Evolutionary conservation across 2,329 filamentous ascomycete genomes (phyloP).

Genomic region (Pyricularia sp.): DNA sequence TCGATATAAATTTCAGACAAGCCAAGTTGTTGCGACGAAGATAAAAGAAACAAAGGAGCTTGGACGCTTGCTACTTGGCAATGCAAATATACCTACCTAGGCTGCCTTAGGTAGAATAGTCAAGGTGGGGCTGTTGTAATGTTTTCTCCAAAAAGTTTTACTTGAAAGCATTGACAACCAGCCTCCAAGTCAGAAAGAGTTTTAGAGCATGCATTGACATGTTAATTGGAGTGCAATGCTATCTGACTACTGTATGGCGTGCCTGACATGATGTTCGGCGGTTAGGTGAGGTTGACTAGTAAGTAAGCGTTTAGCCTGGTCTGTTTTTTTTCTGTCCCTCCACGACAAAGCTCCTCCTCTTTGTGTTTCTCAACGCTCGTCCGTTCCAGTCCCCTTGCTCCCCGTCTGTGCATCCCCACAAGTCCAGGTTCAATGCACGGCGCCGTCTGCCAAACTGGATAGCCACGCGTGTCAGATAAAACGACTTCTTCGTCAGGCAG

Average conservation of each 20-base stretch:
- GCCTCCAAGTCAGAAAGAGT: no score
- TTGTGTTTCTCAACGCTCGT: background rate
- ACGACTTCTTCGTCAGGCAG: background rate
- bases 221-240: background rate
- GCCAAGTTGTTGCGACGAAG: no score
- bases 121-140: background rate
- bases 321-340: no score
- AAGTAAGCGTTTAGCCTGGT: no score
- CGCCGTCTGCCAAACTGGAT: background rate
- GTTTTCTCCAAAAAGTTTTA: background rate
- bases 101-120: background rate
- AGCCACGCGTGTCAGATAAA: background rate
- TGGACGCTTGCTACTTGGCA: background rate
- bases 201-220: background rate
- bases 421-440: background rate
- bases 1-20: no score
- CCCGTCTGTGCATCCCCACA: background rate
- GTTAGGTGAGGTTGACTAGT: background rate
- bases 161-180: background rate
- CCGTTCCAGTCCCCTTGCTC: background rate
- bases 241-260: background rate
- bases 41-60: background rate
- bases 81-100: background rate
- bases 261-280: background rate
- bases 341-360: background rate